Conservation (phyloP, 345 rosid species). For the Linum tenue region DNA sequence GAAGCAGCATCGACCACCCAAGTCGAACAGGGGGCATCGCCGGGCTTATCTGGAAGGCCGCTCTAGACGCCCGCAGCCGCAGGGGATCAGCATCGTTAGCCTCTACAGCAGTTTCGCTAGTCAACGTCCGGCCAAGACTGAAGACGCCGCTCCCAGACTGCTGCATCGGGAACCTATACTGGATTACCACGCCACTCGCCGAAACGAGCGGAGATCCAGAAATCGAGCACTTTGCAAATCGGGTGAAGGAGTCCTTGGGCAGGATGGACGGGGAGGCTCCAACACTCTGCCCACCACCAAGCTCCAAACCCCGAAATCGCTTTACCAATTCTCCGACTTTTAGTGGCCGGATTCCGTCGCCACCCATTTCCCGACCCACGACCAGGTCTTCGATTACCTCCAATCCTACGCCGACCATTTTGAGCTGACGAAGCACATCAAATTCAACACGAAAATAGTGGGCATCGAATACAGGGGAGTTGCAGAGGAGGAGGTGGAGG, state of each 20-base stretch:
- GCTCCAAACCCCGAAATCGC: conserved; percentile 3
- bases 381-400: conserved; percentile 25
- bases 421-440: conserved; percentile 28
- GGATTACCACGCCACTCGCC: background rate
- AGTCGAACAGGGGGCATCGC: no score
- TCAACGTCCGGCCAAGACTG: background rate
- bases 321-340: conserved; percentile 28
- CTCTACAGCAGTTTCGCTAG: background rate
- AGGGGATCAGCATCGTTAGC: no score
- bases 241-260: background rate
- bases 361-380: conserved; percentile 16
- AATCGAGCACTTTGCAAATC: no score
- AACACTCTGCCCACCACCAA: conserved; percentile 16
- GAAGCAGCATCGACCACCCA: no score
- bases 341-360: conserved; percentile 34
- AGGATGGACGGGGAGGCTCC: background rate
- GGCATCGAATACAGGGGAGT: conserved; percentile 16
- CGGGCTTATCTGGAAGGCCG: no score
- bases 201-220: no score
- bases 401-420: conserved; percentile 26
- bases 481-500: conserved; percentile 13
- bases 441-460: conserved; percentile 25
- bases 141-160: background rate
- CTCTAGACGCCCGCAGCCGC: no score
- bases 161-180: background rate